phyloP scores from a whole-genome alignment of 805 yeast species.

The Yarrowia alimentaria region DNA sequence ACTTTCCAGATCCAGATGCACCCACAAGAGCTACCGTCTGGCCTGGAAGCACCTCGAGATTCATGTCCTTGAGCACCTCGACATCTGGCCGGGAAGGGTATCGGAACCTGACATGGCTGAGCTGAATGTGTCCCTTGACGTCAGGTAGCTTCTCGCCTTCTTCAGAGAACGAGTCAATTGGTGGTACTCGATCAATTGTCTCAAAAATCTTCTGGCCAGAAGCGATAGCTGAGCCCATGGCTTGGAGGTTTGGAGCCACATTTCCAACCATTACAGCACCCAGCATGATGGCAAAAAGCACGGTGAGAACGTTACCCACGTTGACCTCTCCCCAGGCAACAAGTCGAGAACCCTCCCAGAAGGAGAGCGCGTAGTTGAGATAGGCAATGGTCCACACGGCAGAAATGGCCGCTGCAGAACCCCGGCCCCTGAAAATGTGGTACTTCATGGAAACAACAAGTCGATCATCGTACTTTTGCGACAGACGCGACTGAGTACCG shows the following conservation, averaged over 20 bases:
- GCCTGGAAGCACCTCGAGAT: constrained; percentile 81
- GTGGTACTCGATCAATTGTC: constrained; percentile 45
- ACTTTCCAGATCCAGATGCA: constrained; percentile 93
- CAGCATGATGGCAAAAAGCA: constrained; percentile 43
- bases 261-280: constrained; percentile 46
- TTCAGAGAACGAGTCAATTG: constrained; percentile 40
- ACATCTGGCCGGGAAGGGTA: constrained; percentile 77
- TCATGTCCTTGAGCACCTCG: constrained; percentile 73
- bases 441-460: constrained; percentile 36
- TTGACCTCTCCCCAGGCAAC: constrained; percentile 37
- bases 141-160: constrained; percentile 40
- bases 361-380: constrained; percentile 43
- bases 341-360: constrained; percentile 46
- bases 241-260: constrained; percentile 44
- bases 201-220: constrained; percentile 45
- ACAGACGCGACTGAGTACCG: constrained; percentile 43
- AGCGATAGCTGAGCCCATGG: constrained; percentile 43
- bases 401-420: constrained; percentile 41
- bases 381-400: constrained; percentile 41
- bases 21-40: constrained; percentile 92
- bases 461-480: constrained; percentile 37
- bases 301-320: constrained; percentile 43
- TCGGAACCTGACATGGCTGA: constrained; percentile 84
- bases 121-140: constrained; percentile 62
- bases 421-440: constrained; percentile 35